Evolutionary conservation across 306 rosid species (phyloP), one percentile per base, ranked within the genome.

Genomic region (Cucurbita pepo): DNA sequence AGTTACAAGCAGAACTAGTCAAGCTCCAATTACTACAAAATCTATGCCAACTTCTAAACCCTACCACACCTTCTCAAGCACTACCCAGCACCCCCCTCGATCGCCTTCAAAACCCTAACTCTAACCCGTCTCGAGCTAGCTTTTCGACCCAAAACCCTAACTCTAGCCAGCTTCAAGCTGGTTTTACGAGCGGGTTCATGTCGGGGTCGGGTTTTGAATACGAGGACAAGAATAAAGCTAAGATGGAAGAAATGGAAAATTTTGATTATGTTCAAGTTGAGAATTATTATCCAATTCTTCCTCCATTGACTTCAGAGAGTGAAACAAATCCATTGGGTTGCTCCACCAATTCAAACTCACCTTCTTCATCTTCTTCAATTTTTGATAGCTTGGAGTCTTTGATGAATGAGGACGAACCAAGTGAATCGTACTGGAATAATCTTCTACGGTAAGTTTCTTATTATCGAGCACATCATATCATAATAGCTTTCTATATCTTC

Each of bases 381-480:
- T 86, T 84, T 76, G 96, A 90, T 56, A 85, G 75, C 65, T 93
- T 92, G 93, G 97, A 88, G 25, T 87, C 83, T 76, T 77, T 88
- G 77, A 77, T 87, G 84, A 89, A 84, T 7, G 85, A 86, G 66
- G 86, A 86, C 61, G 87, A 88, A 73, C 47, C 80, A 55, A 79
- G 50, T 18, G 88, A 65, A 37, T 83, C 93, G 18, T 91, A 88
- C 71, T 93, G 98, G 98, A 93, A 86, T 82, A 88, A 90, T 65
- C 83, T 93, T 77, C 81, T 93, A 57, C 85, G 81, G 98, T 93
- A 86, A 30, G 89, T 16, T 71, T 6, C 44, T 2, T 50, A 50
- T 15, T 6, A 50, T n/a, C n/a, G 1, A 48, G 5, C 16, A 30
- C 0, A 30, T 30, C 34, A 30, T 30, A 30, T 2, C 3, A 3